Conservation (phyloP, 768 basidiomycete genomes). For the Tubosaeta sp. region DNA sequence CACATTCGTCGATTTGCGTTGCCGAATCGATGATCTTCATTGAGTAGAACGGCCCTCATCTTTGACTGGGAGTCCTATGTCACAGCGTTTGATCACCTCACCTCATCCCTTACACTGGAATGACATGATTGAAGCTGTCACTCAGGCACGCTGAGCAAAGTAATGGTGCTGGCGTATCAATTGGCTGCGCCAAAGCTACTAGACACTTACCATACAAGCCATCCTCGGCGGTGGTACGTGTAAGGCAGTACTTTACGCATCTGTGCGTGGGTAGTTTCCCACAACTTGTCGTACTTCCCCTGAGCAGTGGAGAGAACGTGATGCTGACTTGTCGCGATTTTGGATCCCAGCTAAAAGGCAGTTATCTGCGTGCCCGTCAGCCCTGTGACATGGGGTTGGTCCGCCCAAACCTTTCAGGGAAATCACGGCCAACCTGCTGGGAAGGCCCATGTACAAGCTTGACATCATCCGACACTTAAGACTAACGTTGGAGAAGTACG, state of each 20-base stretch:
- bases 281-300: constrained; percentile 2
- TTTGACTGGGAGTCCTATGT: background rate
- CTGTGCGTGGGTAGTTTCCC: constrained; percentile 16
- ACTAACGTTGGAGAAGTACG: no score
- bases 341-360: background rate
- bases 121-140: background rate
- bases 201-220: no score
- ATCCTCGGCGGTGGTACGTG: background rate
- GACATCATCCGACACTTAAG: background rate
- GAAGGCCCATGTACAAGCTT: background rate
- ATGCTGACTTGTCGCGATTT: background rate
- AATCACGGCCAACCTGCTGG: background rate
- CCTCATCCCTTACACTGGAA: background rate
- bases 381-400: background rate
- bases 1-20: constrained; percentile 20
- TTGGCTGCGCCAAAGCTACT: background rate
- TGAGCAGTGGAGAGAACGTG: background rate
- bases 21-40: constrained; percentile 3
- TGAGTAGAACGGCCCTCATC: background rate
- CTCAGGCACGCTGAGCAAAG: constrained; percentile 3
- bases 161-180: background rate
- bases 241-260: constrained; percentile 1
- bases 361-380: background rate
- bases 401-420: background rate
- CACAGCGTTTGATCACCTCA: constrained; percentile 1